Evolutionary conservation across 306 rosid species (phyloP).

Genomic region (Boehmeria nivea): DNA sequence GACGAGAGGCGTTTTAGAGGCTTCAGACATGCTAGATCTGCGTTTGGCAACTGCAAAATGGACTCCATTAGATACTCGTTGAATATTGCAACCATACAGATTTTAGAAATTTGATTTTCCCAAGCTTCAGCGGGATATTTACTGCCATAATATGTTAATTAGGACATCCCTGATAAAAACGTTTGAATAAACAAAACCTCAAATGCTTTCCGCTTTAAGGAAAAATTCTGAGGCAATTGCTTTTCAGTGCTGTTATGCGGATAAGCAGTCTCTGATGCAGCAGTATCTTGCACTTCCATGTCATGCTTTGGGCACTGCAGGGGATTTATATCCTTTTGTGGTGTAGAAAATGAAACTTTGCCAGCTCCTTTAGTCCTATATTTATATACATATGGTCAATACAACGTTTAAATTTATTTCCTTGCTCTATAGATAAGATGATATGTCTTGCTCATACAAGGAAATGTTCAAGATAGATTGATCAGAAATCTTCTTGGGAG

Average conservation of each 20-base stretch:
- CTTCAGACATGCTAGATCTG: slow-evolving; percentile 48
- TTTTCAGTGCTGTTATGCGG: slow-evolving; percentile 34
- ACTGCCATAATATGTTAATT: no score
- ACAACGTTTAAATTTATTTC: slow-evolving; percentile 9
- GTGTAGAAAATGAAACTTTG: slow-evolving; percentile 31
- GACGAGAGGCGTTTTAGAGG: slow-evolving; percentile 58
- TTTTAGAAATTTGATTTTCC: no score
- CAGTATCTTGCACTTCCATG: slow-evolving; percentile 28
- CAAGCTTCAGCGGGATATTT: no score
- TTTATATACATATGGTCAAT: slow-evolving; percentile 18
- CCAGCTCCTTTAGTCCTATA: slow-evolving; percentile 37
- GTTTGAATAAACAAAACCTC: slow-evolving; percentile 37
- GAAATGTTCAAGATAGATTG: slow-evolving; percentile 42
- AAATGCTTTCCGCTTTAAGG: slow-evolving; percentile 54
- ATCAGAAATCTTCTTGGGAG: slow-evolving; percentile 36
- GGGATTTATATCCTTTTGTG: slow-evolving; percentile 32
- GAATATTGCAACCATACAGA: no score
- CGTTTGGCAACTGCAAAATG: slow-evolving; percentile 51
- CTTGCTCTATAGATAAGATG: slow-evolving; percentile 9
- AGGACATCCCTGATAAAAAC: no score
- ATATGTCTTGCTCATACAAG: slow-evolving; percentile 34
- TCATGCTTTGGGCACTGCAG: slow-evolving; percentile 25
- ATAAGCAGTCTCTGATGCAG: slow-evolving; percentile 29
- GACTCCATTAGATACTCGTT: slow-evolving; percentile 17
- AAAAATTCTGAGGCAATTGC: slow-evolving; percentile 25